A percentile compares a stretch with the other conserved stretches of the same genome.
Evolutionary conservation across 2,329 filamentous ascomycete genomes (phyloP).

Genomic region (Fusarium napiforme): DNA sequence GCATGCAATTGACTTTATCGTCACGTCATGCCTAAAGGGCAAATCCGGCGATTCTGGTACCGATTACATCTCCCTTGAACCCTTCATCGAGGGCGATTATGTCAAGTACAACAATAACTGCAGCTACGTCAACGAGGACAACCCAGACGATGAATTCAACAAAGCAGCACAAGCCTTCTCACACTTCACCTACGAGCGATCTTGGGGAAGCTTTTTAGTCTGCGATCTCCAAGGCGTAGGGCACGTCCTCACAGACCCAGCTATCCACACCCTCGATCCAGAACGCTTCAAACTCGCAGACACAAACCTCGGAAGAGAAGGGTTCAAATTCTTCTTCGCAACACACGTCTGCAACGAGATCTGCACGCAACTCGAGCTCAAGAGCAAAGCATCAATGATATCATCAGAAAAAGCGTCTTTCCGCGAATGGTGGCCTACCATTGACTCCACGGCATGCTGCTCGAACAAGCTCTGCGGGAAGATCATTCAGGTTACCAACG

Average conservation of each 20-base stretch:
- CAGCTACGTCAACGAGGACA: conserved; percentile 46
- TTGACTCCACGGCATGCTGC: conserved; percentile 49
- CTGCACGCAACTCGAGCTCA: conserved; percentile 46
- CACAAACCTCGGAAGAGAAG: conserved; percentile 49
- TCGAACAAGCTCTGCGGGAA: conserved; percentile 54
- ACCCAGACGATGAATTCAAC: conserved; percentile 38
- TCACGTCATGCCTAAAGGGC: conserved; percentile 47
- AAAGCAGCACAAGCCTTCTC: conserved; percentile 53
- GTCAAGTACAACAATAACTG: conserved; percentile 55
- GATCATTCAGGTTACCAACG: conserved; percentile 44
- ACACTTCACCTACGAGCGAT: conserved; percentile 56
- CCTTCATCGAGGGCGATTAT: conserved; percentile 49
- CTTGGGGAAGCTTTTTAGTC: conserved; percentile 50
- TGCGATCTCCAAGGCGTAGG: conserved; percentile 53
- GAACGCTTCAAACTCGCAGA: conserved; percentile 48
- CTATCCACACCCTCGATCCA: conserved; percentile 50
- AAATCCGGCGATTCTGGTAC: conserved; percentile 9
- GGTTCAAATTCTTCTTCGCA: conserved; percentile 54
- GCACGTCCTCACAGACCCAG: conserved; percentile 51
- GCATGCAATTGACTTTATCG: conserved; percentile 47
- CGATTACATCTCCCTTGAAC: conserved; percentile 50
- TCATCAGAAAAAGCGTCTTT: conserved; percentile 39
- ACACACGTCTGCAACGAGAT: conserved; percentile 50
- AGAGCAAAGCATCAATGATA: conserved; percentile 41
- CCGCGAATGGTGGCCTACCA: conserved; percentile 47